A percentile compares a stretch with the other conserved stretches of the same genome.
Conservation (phyloP, 495 filamentous ascomycete genomes). For the Immersiella caudata region DNA sequence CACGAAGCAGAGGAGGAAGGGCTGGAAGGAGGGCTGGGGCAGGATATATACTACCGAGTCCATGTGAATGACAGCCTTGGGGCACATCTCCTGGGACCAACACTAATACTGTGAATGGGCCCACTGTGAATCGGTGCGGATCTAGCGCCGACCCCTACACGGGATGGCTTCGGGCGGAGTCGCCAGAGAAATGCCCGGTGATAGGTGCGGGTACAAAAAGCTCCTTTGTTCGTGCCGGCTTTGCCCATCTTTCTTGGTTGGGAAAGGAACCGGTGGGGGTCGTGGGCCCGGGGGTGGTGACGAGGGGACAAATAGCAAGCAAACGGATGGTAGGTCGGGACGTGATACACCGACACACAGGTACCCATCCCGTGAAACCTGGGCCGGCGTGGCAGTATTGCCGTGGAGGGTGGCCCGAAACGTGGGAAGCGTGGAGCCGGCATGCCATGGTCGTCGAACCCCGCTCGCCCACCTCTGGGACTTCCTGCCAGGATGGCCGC, state of each 20-base stretch:
- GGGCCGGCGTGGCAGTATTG: background rate
- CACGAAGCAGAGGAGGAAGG: background rate
- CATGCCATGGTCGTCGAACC: slow-evolving; percentile 2
- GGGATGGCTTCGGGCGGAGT: background rate
- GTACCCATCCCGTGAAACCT: slow-evolving; percentile 3
- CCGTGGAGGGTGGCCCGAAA: background rate
- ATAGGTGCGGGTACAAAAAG: background rate
- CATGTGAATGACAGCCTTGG: no score
- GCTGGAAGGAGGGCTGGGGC: background rate
- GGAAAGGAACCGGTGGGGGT: background rate
- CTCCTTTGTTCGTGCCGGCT: slow-evolving; percentile 3
- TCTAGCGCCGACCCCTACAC: background rate
- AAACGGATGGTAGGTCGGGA: slow-evolving; percentile 15
- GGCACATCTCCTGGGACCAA: background rate
- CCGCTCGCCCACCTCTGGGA: slow-evolving; percentile 2
- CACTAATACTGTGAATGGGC: background rate
- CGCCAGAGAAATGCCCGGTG: background rate
- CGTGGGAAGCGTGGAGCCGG: slow-evolving; percentile 7
- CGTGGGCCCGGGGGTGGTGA: background rate
- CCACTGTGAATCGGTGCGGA: background rate
- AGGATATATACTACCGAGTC: slow-evolving; percentile 2
- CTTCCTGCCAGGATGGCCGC: slow-evolving; percentile 6
- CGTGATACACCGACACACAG: slow-evolving; percentile 27
- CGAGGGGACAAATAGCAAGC: slow-evolving; percentile 2
- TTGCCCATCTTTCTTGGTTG: slow-evolving; percentile 6